Base-by-base conservation (phyloP, 108 stramenopile genomes). In the Conticribra guillardii region DNA sequence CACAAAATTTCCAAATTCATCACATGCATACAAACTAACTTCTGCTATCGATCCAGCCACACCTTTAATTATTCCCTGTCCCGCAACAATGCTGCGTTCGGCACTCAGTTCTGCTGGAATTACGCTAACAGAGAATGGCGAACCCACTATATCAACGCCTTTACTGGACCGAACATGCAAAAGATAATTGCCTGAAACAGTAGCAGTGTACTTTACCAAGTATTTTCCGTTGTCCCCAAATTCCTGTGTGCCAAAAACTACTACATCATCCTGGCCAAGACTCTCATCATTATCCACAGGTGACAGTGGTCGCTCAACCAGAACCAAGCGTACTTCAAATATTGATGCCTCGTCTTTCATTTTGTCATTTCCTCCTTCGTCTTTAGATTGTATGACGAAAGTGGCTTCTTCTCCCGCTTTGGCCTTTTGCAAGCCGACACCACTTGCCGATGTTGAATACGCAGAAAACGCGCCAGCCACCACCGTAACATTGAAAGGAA, bases 371-470 rank as follows among this genome's bases (percentile, higher is more conserved):
- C 61, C 71, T 45, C 60, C 61, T 27, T 33, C 53, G 21, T 72
- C 71, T 54, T 72, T 72, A 8, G 71, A 46, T 21, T 56, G 54
- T 22, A 72, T 72, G 45, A 47, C 0, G 46, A 72, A 72, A 21
- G 41, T 41, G 18, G 52, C 8, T 52, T 45, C 54, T 21, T 41
- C 44, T 1, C 71, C 71, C 9, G 71, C 61, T 54, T n/a, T 46
- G 1, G 71, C 62, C 32, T 33, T 62, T 11, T 17, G 26, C 24
- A 72, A 24, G 0, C 71, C 71, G 4, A 16, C 21, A 19, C 71
- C 71, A 4, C 28, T 63, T 15, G 71, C 71, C 31, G 60, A 14
- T n/a, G 71, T 61, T 28, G 33, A 27, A 11, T 26, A 21, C 16
- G 61, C 34, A 31, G 26, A 54, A 37, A 72, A 62, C 2, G 8